Base-by-base conservation (phyloP, 352 stramenopile species). In the Globisporangium sylvaticum region DNA sequence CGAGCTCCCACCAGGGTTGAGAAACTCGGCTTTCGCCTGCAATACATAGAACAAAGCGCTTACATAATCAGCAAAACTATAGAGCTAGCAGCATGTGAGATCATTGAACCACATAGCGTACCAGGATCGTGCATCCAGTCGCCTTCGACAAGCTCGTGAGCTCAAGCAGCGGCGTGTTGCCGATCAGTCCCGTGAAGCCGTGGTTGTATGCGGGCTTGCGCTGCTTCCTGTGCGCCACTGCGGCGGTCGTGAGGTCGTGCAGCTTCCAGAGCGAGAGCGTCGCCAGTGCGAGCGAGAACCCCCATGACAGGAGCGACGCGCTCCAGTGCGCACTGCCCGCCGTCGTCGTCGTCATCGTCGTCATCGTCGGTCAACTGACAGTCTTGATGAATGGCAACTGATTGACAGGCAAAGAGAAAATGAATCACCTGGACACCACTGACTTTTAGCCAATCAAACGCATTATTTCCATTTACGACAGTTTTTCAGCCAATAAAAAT, bases 1-100 rank as follows among this genome's bases (percentile, higher is more conserved):
- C 2, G 95, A 97, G 57, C 94, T 99, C 10, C 97, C 97, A 37
- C 96, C 97, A 3, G 97, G 97, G 81, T 99, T 99, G 66, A 98
- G 78, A 50, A 91, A 98, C 83, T 99, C 97, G 27, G 97, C 96
- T 74, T 99, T 98, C 6, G 82, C 88, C 84, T 94, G 37, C 27
- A 27, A 58, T 20, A 59, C 6, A 39, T 67, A 42, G 24, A n/a
- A n/a, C 25, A 63, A 1, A 58, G 2, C 44, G 29, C 29, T 54
- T 24, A 27, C 54, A 24, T 7, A 62, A 56, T 24, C 0, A 42
- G 24, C 22, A 68, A 8, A 53, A 24, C 32, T 64, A n/a, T 32
- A 61, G 8, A 15, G 59, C 48, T 34, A 15, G 59, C 37, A 62
- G 14, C 4, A 22, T 22, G 2, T 18, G 34, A 27, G 24, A 58